These are phyloP conservation scores for Ophiostoma sp. DNA, from an alignment of 2,329 filamentous ascomycete species.

Conservation along the genomic window DNA sequence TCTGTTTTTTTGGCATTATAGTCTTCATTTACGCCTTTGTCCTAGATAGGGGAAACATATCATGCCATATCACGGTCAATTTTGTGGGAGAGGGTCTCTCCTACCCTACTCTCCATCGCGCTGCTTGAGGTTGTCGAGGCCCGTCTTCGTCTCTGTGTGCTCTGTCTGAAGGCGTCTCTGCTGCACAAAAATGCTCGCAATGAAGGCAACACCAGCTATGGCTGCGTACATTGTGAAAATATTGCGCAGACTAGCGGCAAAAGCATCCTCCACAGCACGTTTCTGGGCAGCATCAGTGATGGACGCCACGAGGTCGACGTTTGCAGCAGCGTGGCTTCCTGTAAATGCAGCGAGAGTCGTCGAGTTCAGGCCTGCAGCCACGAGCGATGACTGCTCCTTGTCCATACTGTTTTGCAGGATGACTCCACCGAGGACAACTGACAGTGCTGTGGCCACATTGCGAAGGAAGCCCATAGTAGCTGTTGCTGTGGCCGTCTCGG, in stretches of 20 bases:
- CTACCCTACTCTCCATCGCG: neutral
- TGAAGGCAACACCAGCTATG: slow-evolving; percentile 15
- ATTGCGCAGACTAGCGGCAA: slow-evolving; percentile 19
- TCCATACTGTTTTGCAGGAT: slow-evolving; percentile 73
- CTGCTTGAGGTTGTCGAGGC: slow-evolving; percentile 15
- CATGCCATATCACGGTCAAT: neutral
- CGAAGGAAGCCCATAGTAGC: slow-evolving; percentile 52
- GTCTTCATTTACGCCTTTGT: neutral
- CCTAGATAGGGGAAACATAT: neutral
- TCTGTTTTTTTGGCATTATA: neutral
- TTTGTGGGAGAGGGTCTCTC: no score
- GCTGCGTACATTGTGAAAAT: slow-evolving; percentile 22
- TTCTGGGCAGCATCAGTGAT: slow-evolving; percentile 19
- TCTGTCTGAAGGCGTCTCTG: slow-evolving; percentile 19
- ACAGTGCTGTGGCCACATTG: slow-evolving; percentile 59
- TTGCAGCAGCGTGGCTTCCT: slow-evolving; percentile 55
- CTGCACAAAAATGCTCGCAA: slow-evolving; percentile 20
- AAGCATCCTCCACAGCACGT: slow-evolving; percentile 18
- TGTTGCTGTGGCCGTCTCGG: slow-evolving; percentile 54
- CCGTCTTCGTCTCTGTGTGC: slow-evolving; percentile 21
- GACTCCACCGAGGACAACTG: slow-evolving; percentile 69
- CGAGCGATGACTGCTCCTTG: slow-evolving; percentile 32
- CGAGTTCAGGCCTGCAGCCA: slow-evolving; percentile 32
- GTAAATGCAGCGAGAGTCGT: slow-evolving; percentile 37
- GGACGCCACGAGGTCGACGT: slow-evolving; percentile 53